Conservation (phyloP, 306 rosid species). For the Cucurbita moschata region DNA sequence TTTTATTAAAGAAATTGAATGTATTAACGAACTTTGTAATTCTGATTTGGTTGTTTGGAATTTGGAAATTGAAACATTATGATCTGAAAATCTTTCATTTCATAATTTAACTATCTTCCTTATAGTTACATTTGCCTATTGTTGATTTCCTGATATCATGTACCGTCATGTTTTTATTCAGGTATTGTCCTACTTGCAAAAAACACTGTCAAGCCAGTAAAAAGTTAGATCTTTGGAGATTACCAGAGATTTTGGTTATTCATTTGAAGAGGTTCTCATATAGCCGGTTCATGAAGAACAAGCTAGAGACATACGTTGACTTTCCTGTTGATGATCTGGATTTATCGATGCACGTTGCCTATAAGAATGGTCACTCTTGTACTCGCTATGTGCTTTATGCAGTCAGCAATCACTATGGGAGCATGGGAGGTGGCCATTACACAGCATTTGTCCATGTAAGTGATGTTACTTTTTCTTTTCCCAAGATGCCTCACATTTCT, state of each 20-base stretch:
- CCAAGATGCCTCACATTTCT: not conserved
- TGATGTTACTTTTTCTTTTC: not conserved
- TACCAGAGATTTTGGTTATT: conserved; percentile 92
- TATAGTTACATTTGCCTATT: not conserved
- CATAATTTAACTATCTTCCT: not conserved
- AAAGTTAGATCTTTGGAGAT: conserved; percentile 97
- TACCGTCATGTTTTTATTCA: conserved; percentile 12
- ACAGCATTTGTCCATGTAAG: conserved; percentile 98
- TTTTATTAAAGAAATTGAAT: not conserved
- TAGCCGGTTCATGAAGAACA: conserved; percentile 82
- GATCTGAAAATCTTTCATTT: not conserved
- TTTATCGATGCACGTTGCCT: conserved; percentile 61
- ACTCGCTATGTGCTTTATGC: conserved; percentile 79
- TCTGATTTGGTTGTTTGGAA: conserved; percentile 3
- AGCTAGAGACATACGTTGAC: conserved; percentile 88
- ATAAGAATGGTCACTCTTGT: conserved; percentile 35
- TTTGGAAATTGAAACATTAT: not conserved
- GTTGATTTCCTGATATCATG: conserved; percentile 9
- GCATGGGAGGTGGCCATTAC: conserved; percentile 99
- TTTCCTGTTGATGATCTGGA: conserved; percentile 81
- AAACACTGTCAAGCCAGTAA: conserved; percentile 81
- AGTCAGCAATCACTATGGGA: conserved; percentile 87
- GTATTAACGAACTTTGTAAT: not conserved
- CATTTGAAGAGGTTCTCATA: conserved; percentile 96
- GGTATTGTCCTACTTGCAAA: conserved; percentile 95